These are phyloP conservation scores for Athelia psychrophila DNA, from an alignment of 1,284 basidiomycete genomes.

Conservation along the genomic window DNA sequence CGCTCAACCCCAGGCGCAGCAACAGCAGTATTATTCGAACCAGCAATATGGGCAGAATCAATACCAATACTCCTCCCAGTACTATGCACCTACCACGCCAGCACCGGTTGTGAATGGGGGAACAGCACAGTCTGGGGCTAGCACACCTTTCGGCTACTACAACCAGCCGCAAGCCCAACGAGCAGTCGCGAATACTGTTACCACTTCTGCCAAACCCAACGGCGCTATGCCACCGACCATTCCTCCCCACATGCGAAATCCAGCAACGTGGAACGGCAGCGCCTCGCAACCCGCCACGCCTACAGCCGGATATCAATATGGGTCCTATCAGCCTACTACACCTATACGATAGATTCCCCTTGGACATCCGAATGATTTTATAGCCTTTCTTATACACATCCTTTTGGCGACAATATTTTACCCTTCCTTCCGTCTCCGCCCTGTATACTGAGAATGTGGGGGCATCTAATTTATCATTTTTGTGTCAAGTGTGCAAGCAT, in stretches of 20 bases:
- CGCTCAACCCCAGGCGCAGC: constrained; percentile 8
- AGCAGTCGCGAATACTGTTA: constrained; percentile 47
- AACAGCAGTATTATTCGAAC: constrained; percentile 20
- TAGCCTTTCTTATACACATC: no score
- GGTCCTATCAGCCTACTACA: constrained; percentile 25
- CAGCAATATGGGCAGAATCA: constrained; percentile 23
- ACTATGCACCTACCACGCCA: constrained; percentile 43
- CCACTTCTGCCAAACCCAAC: constrained; percentile 24
- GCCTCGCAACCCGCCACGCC: constrained; percentile 19
- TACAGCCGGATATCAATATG: constrained; percentile 24
- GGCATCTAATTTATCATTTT: no score
- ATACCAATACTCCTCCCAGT: constrained; percentile 34
- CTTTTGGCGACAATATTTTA: no score
- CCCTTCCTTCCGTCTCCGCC: no score
- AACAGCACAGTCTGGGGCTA: constrained; percentile 16
- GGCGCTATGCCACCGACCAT: constrained; percentile 35
- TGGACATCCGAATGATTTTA: no score
- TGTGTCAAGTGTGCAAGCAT: no score
- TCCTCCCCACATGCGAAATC: constrained; percentile 34
- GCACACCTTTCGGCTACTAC: constrained; percentile 18
- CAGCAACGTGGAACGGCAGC: constrained; percentile 6
- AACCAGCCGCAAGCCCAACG: constrained; percentile 36
- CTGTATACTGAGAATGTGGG: no score
- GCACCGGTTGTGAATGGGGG: constrained; percentile 42
- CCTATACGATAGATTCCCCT: not conserved